Evolutionary conservation across 108 stramenopile species (phyloP), one percentile per base, ranked within the genome.

Genomic region (Mayamaea pseudoterrestris): DNA sequence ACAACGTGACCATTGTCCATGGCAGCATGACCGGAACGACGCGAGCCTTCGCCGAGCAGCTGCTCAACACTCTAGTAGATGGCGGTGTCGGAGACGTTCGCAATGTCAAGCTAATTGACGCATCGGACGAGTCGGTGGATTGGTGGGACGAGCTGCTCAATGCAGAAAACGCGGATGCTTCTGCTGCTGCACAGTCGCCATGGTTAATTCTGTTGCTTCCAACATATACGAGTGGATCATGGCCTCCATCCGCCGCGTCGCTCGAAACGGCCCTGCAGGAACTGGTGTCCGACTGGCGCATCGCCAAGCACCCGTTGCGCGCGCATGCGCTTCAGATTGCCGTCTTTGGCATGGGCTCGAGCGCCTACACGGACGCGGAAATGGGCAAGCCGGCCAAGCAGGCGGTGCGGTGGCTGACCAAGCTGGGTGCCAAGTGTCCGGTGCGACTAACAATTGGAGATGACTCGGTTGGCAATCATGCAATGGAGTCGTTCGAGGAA

Each of bases 111-210:
- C 56, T 82, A 16, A 76, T 74, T 53, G 42, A 76, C 37, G 69
- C 63, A 18, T 32, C 48, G 8, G 42, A 74, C 23, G 68, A 69
- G 35, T 66, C 74, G 47, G 61, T 77, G 58, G 90, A 91, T 63
- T 91, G 90, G 90, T 91, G 84, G 84, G 90, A 91, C 60, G 81
- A 91, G 45, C 35, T 91, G n/a, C 36, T 87, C 20, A 91, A 91
- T 57, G 47, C 70, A 36, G 78, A 87, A 30, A 53, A 71, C 12
- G 66, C 66, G 2, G 51, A 60, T 5, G n/a, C 8, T 25, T 24
- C 4, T 25, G 13, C 4, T 6, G 24, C 27, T 4, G 41, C 21
- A n/a, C 2, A 42, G 14, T 18, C 4, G 22, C 81, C 79, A 25
- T 35, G 78, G 5, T 44, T 83, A 2, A 46, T 85, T 5, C 41